phyloP scores from a whole-genome alignment of 306 rosid genomes.

The Lablab purpureus region DNA sequence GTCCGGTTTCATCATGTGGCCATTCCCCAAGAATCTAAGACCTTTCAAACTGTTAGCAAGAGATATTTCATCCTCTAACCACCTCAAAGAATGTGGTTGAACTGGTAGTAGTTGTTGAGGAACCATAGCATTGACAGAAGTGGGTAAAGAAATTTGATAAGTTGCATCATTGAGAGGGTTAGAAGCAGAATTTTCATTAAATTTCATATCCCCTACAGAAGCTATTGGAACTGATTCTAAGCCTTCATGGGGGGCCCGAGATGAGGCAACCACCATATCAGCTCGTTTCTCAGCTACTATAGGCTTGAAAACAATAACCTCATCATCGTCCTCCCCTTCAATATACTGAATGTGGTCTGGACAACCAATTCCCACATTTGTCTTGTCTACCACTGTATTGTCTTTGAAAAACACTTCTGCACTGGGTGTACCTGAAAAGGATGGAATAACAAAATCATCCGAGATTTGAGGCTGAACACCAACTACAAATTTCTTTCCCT shows the following conservation, averaged over 20 bases:
- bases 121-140: conserved; percentile 50
- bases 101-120: conserved; percentile 64
- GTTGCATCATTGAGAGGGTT: conserved; percentile 1
- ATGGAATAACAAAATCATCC: conserved; percentile 54
- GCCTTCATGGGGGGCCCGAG: conserved; percentile 55
- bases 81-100: conserved; percentile 63
- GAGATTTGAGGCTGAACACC: conserved; percentile 64
- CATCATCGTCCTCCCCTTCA: conserved; percentile 93
- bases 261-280: conserved; percentile 49
- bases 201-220: conserved; percentile 54
- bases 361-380: conserved; percentile 48
- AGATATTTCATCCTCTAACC: conserved; percentile 64
- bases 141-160: conserved; percentile 60
- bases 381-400: conserved; percentile 51
- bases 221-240: conserved; percentile 51
- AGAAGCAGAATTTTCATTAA: conserved; percentile 8
- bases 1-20: conserved; percentile 63
- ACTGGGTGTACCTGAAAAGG: conserved; percentile 49
- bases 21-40: conserved; percentile 77
- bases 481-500: conserved; percentile 69
- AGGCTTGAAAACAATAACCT: conserved; percentile 95
- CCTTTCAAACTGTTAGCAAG: conserved; percentile 65
- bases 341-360: conserved; percentile 53
- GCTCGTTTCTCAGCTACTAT: conserved; percentile 70
- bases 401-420: conserved; percentile 55